A percentile compares a stretch with the other conserved stretches of the same genome.
These are phyloP conservation scores for Globisporangium uncinulatum DNA, from an alignment of 352 stramenopile genomes.

Conservation along the genomic window DNA sequence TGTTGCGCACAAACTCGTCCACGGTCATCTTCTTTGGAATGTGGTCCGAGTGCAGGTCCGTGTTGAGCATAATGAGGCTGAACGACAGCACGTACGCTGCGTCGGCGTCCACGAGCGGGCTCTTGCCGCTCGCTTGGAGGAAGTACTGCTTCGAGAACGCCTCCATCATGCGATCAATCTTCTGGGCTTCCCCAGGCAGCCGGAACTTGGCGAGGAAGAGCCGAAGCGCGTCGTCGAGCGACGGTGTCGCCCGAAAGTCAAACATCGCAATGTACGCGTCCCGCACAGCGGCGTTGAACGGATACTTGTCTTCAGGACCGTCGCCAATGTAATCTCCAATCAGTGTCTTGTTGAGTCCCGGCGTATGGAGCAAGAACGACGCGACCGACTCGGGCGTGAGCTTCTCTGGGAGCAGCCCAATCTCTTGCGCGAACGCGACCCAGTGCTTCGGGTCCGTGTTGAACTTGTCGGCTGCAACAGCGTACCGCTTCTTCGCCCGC, in stretches of 20 bases:
- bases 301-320: slow-evolving; percentile 93
- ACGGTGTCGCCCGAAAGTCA: slow-evolving; percentile 86
- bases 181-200: slow-evolving; percentile 97
- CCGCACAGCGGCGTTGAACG: slow-evolving; percentile 90
- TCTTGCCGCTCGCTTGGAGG: slow-evolving; percentile 50
- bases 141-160: slow-evolving; percentile 93
- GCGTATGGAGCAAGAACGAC: slow-evolving; percentile 92
- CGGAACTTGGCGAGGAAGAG: slow-evolving; percentile 94
- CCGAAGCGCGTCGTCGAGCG: slow-evolving; percentile 90
- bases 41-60: slow-evolving; percentile 95
- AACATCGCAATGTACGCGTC: slow-evolving; percentile 91
- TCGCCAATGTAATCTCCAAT: slow-evolving; percentile 97
- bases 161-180: slow-evolving; percentile 98
- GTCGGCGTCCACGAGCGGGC: slow-evolving; percentile 80
- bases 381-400: slow-evolving; percentile 87
- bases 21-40: slow-evolving; percentile 87
- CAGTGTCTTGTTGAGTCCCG: slow-evolving; percentile 90
- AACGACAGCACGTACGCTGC: slow-evolving; percentile 96
- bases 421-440: slow-evolving; percentile 86
- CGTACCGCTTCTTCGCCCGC: slow-evolving; percentile 88
- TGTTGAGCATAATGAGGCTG: slow-evolving; percentile 99
- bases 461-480: slow-evolving; percentile 91
- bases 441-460: slow-evolving; percentile 93
- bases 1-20: slow-evolving; percentile 86
- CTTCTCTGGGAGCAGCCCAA: slow-evolving; percentile 78